Evolutionary conservation across 2,329 filamentous ascomycete genomes (phyloP), one percentile per base, ranked within the genome.

Genomic region (Trichoderma citrinoviride): DNA sequence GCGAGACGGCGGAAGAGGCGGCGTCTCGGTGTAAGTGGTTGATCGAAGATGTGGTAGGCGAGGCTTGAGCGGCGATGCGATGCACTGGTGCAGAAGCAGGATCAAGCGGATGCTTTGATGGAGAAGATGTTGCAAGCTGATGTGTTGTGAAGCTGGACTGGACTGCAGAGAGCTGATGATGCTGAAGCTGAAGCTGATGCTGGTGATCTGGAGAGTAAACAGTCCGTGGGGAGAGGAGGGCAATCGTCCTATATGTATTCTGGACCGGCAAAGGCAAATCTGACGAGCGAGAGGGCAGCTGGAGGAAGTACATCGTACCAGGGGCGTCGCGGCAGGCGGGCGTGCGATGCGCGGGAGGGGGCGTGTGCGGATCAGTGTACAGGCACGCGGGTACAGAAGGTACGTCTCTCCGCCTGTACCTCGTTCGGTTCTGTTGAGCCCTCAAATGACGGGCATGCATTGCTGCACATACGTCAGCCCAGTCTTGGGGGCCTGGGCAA

Each of bases 171-270:
- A 12, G 33, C 33, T 37, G 33, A 37, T 10, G 29, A 10, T 33
- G 29, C 8, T 37, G 29, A 33, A 8, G 33, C 33, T 37, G 33
- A 37, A 12, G 47, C n/a, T 64, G 61, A 50, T 57, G 55, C 43
- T 64, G 61, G 27, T 65, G 52, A 50, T 56, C 56, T 65, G 64
- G 60, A 56, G 57, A 37, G 37, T 52, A 43, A 23, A 65, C 23
- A 40, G 43, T 21, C 49, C 49, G 40, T 65, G 57, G 57, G 47
- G 46, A 64, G 61, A 64, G 61, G 65, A 64, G 58, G 64, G 53
- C 68, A 46, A 70, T 46, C 66, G 73, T 69, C 69, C 72, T 71
- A n/a, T 74, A 72, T 74, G 71, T 73, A 70, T 68, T 70, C 67
- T 19, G 21, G 46, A 68, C 25, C 69, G 71, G 68, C 66, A 65